phyloP scores from a whole-genome alignment of 768 basidiomycete species.

The Mycena chlorophos region DNA sequence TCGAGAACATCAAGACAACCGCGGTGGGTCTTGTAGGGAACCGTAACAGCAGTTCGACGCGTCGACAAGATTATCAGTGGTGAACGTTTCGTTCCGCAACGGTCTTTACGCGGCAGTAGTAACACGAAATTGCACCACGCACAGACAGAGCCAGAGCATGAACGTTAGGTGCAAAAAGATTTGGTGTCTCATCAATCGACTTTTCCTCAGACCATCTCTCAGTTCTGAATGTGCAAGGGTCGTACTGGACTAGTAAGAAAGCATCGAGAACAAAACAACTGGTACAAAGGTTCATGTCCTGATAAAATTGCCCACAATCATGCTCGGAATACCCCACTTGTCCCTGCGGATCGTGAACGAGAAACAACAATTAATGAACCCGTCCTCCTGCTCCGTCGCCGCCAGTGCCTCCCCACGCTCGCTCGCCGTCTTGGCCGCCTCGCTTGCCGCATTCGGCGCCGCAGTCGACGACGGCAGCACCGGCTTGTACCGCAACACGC shows the following conservation, averaged over 20 bases:
- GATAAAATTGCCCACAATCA: constrained; percentile 91
- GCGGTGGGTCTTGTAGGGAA: too few relatives aligned
- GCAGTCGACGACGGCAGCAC: constrained; percentile 45
- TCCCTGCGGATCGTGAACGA: constrained; percentile 88
- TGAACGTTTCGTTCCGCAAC: too few relatives aligned
- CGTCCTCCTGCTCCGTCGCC: constrained; percentile 52
- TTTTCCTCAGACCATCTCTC: too few relatives aligned
- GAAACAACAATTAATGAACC: constrained; percentile 84
- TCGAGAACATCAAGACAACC: too few relatives aligned
- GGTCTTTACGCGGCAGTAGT: too few relatives aligned
- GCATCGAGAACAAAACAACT: not conserved
- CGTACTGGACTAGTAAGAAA: not conserved
- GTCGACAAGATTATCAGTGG: too few relatives aligned
- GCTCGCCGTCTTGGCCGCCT: constrained; percentile 13
- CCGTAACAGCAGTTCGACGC: too few relatives aligned
- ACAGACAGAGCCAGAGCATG: too few relatives aligned
- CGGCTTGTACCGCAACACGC: constrained; percentile 82
- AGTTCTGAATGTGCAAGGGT: not conserved
- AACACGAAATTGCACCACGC: too few relatives aligned
- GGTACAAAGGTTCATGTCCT: constrained; percentile 14
- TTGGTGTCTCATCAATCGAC: too few relatives aligned
- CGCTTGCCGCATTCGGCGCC: constrained; percentile 23
- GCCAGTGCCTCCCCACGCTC: constrained; percentile 4
- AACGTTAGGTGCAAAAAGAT: too few relatives aligned
- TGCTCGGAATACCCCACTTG: constrained; percentile 83